Conservation (phyloP, 73 alveolate species). For the Paramecium sexaurelia region DNA sequence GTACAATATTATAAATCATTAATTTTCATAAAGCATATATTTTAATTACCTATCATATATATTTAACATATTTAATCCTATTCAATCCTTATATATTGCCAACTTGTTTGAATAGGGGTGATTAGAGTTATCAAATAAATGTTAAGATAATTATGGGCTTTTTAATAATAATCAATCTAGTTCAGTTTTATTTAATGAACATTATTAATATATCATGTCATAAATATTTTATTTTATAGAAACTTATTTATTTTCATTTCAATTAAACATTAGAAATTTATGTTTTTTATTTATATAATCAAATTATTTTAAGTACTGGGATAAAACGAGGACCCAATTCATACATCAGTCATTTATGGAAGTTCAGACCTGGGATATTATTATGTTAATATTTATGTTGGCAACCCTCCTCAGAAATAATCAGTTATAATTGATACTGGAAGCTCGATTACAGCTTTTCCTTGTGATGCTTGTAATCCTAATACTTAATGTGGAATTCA, state of each 20-base stretch:
- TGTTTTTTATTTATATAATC: neutral
- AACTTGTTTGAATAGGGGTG: no score
- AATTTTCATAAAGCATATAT: neutral
- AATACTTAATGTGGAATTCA: conserved; percentile 82
- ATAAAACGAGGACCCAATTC: conserved; percentile 14
- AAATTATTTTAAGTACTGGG: neutral
- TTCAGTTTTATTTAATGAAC: no score
- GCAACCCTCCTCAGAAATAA: conserved; percentile 78
- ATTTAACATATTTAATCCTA: no score
- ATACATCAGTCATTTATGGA: conserved; percentile 24
- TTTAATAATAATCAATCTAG: no score
- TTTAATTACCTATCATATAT: no score
- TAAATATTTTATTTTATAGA: no score
- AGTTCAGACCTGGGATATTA: conserved; percentile 38
- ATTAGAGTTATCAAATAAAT: no score
- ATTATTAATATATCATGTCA: no score
- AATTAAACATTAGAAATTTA: no score
- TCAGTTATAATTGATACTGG: conserved; percentile 94
- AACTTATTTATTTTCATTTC: no score
- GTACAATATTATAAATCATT: neutral
- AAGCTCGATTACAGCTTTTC: conserved; percentile 86
- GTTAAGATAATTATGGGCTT: no score
- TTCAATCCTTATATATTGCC: no score
- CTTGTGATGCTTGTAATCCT: conserved; percentile 80
- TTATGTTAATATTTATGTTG: conserved; percentile 72